A percentile compares a stretch with the other conserved stretches of the same genome.
phyloP scores from a whole-genome alignment of 148 eudicot genomes.

The Persicaria tinctoria region DNA sequence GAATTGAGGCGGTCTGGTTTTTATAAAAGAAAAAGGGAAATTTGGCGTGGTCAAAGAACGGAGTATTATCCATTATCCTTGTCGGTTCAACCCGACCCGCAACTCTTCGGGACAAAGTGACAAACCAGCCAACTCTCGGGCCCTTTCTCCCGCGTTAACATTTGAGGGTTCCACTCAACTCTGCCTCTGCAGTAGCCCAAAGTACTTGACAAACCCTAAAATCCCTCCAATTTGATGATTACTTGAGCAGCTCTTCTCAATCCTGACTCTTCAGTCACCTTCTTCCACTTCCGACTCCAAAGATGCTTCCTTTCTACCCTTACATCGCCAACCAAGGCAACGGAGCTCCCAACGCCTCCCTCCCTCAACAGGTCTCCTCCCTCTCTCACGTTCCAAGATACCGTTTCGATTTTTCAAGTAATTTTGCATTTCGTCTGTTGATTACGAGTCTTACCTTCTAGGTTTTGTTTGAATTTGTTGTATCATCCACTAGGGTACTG shows the following conservation, averaged over 20 bases:
- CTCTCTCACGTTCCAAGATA: background rate
- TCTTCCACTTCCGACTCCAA: background rate
- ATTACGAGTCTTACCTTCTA: background rate
- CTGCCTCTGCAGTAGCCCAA: background rate
- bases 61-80: too few relatives aligned
- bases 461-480: background rate
- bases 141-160: background rate
- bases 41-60: too few relatives aligned
- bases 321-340: conserved; percentile 16
- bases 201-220: background rate
- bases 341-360: conserved; percentile 14
- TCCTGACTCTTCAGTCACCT: background rate
- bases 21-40: too few relatives aligned
- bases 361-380: conserved; percentile 18
- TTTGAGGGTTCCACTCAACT: background rate
- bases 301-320: conserved; percentile 25
- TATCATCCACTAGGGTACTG: conserved; percentile 19
- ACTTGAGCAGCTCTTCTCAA: background rate
- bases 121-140: background rate
- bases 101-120: background rate
- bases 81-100: background rate
- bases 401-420: background rate
- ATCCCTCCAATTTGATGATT: background rate
- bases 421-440: background rate
- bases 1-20: background rate